Percentiles rank a stretch among this genome's conserved stretches.
Evolutionary conservation across 2,329 filamentous ascomycete genomes (phyloP).

Genomic region (Cladophialophora yegresii): DNA sequence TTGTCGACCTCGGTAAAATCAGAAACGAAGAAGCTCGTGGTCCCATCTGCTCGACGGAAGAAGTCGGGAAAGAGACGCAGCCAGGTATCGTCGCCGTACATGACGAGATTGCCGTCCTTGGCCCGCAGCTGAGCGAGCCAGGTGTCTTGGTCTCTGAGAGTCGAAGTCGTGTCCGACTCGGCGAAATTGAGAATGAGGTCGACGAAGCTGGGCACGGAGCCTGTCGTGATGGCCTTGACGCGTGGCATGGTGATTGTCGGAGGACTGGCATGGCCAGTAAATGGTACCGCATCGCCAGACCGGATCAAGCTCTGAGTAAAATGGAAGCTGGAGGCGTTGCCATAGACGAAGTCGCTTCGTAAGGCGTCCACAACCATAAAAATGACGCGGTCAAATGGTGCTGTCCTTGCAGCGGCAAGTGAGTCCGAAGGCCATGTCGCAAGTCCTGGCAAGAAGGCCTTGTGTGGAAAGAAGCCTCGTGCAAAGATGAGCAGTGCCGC

Average conservation of each 20-base stretch:
- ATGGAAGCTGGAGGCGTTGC: constrained; percentile 73
- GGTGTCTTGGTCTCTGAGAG: constrained; percentile 83
- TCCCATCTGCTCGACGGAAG: constrained; percentile 86
- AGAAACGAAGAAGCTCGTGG: constrained; percentile 96
- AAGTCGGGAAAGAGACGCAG: constrained; percentile 89
- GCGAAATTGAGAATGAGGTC: constrained; percentile 96
- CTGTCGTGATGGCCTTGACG: constrained; percentile 95
- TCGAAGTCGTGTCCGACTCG: constrained; percentile 88
- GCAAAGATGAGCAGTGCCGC: constrained; percentile 67
- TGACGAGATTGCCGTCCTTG: constrained; percentile 73
- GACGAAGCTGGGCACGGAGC: constrained; percentile 95
- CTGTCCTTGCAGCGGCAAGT: constrained; percentile 39
- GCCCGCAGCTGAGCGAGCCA: constrained; percentile 93
- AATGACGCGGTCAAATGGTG: constrained; percentile 80
- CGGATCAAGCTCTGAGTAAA: constrained; percentile 90
- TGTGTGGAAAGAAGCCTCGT: constrained; percentile 94
- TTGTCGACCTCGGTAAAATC: constrained; percentile 98
- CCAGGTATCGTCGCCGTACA: constrained; percentile 99
- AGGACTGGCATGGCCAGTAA: constrained; percentile 92
- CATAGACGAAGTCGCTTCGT: constrained; percentile 79
- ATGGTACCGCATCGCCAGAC: constrained; percentile 80
- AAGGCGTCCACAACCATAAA: constrained; percentile 99
- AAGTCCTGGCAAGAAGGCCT: constrained; percentile 84
- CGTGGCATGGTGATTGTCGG: constrained; percentile 98
- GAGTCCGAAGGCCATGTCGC: constrained; percentile 56